Conservation (phyloP, 345 rosid species). For the Syzygium aromaticum region DNA sequence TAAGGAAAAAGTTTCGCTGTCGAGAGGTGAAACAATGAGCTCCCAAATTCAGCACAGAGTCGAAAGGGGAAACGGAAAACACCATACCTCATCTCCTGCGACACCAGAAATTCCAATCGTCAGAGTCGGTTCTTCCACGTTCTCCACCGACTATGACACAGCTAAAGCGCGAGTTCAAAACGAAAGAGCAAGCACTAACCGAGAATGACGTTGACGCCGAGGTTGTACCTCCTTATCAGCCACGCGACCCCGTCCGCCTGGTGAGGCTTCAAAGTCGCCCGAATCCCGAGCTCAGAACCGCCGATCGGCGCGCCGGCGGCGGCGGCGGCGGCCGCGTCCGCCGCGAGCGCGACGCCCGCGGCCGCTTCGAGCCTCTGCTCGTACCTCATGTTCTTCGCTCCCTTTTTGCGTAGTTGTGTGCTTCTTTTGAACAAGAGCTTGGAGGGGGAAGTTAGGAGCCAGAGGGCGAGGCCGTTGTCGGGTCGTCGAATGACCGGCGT, state of each 20-base stretch:
- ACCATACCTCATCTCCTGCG: conserved; percentile 80
- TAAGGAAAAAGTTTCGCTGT: background rate
- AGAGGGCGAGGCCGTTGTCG: background rate
- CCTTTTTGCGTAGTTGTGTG: background rate
- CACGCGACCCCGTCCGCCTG: conserved; percentile 74
- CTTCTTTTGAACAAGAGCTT: background rate
- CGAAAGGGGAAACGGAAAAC: background rate
- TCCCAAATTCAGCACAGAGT: background rate
- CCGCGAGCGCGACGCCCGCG: conserved; percentile 32
- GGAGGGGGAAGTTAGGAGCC: background rate
- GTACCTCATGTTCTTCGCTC: conserved; percentile 35
- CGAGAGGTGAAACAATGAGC: background rate
- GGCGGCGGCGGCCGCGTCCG: conserved; percentile 15
- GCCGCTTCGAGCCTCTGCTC: conserved; percentile 56
- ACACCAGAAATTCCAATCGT: background rate
- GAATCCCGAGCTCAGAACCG: conserved; percentile 38
- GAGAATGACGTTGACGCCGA: conserved; percentile 75
- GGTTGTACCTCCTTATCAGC: conserved; percentile 58
- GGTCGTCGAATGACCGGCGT: background rate
- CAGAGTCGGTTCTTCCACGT: background rate
- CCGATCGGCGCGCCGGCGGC: conserved; percentile 9
- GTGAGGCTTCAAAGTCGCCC: conserved; percentile 62
- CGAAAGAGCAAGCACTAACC: conserved; percentile 18
- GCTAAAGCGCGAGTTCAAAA: background rate
- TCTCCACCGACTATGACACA: background rate